Evolutionary conservation across 2,329 filamentous ascomycete species (phyloP).

Genomic region (Penicillium decumbens): DNA sequence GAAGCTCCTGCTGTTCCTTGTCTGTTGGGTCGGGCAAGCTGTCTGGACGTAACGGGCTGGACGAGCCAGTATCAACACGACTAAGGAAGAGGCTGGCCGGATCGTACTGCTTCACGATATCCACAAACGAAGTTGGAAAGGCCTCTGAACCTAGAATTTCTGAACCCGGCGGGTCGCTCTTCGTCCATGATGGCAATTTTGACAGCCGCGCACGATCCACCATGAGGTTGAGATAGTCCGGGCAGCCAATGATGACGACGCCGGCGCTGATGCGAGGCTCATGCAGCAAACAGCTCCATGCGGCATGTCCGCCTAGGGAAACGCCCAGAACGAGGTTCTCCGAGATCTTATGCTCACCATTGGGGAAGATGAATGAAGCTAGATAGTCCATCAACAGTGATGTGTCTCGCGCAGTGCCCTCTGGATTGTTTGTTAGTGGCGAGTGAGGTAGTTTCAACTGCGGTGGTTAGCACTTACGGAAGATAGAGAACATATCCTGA

Average conservation of each 20-base stretch:
- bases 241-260: conserved; percentile 79
- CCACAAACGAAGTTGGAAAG: conserved; percentile 67
- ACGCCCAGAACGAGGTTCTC: conserved; percentile 75
- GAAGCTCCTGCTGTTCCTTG: conserved; percentile 42
- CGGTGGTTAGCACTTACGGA: conserved; percentile 49
- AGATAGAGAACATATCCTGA: conserved; percentile 82
- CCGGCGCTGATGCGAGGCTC: conserved; percentile 75
- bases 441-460: neutral
- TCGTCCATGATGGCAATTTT: conserved; percentile 59
- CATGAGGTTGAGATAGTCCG: conserved; percentile 80
- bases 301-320: conserved; percentile 79
- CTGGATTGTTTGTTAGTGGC: conserved; percentile 23
- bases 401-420: conserved; percentile 69
- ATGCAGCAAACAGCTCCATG: conserved; percentile 75
- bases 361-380: conserved; percentile 66
- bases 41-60: conserved; percentile 27
- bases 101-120: conserved; percentile 62
- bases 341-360: conserved; percentile 44
- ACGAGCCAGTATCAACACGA: conserved; percentile 29
- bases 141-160: conserved; percentile 71
- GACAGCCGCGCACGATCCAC: conserved; percentile 69
- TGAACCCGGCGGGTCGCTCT: conserved; percentile 51
- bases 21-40: conserved; percentile 38
- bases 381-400: conserved; percentile 71
- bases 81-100: conserved; percentile 70